Base-by-base conservation (phyloP, 2,329 filamentous ascomycete species). In the Fusarium napiforme region DNA sequence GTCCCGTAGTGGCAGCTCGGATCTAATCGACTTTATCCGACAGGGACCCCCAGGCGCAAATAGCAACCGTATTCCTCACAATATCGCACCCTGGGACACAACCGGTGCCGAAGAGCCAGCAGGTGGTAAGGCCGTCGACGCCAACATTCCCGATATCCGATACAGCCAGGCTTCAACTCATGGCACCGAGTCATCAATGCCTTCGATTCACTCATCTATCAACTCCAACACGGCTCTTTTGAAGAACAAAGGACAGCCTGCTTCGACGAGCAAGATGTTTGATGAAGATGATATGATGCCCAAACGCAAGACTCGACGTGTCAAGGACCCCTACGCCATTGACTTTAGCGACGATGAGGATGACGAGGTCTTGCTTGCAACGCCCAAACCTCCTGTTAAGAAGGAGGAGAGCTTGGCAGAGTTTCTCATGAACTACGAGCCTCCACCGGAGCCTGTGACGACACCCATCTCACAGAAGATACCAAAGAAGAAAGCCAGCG, bases 21-120 rank as follows among this genome's bases (percentile, higher is more conserved):
- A 98, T 69, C 85, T 99, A 65, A 97, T 98, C 74, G 95, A 98
- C 80, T 98, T 99, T 81, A 97, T 99, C 73, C 92, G 95, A 50
- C 92, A 94, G 79, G 96, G 95, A 2, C 95, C 95, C 7, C 92
- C 93, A 0, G 87, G 84, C 69, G 80, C 84, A 49, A 83, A 85
- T 39, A 86, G 85, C 47, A 88, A 89, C 71, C 91, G 93, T 30
- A 96, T 97, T 70, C 93, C 94, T 46, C 91, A 93, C 23, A 90
- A 89, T n/a, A 91, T 96, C 18, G 94, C 95, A 15, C 94, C 95
- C 3, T 97, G 94, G 60, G 91, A 88, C 40, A 96, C 94, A 0
- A 93, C 95, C 87, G 95, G 97, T 80, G 95, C 93, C 16, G 94
- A 97, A 75, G 93, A 96, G 72, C 87, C 93, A 83, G 75, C 76